A percentile compares a stretch with the other conserved stretches of the same genome.
Evolutionary conservation across 148 eudicot genomes (phyloP).

Genomic region (Euryodendron excelsum): DNA sequence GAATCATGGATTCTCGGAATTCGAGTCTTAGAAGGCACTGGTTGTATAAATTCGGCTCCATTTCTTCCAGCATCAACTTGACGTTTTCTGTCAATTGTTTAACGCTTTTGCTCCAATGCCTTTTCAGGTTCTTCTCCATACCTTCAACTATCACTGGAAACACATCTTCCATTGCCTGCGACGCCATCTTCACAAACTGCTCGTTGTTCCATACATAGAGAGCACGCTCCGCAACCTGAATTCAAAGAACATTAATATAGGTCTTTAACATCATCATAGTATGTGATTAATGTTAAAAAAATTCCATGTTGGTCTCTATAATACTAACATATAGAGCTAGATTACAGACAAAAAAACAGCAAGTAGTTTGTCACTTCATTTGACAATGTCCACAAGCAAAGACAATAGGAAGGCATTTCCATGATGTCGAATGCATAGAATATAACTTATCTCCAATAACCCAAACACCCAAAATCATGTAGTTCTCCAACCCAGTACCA

Average conservation of each 20-base stretch:
- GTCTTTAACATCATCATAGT: not conserved
- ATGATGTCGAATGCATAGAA: not conserved
- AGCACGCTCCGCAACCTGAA: constrained; percentile 50
- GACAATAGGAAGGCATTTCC: not conserved
- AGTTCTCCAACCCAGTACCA: no score
- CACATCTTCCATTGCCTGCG: constrained; percentile 31
- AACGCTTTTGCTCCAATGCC: constrained; percentile 48
- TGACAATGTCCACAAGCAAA: not conserved
- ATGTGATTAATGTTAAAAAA: not conserved
- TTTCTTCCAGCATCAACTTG: constrained; percentile 40
- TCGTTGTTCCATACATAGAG: constrained; percentile 56
- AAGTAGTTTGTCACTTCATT: not conserved
- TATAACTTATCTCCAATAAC: no score
- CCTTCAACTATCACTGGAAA: constrained; percentile 40
- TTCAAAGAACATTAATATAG: not conserved
- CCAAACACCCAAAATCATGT: no score
- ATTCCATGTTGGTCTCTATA: not conserved
- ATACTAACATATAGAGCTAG: not conserved
- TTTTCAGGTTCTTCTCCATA: constrained; percentile 43
- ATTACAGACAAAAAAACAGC: no score
- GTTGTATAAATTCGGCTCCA: constrained; percentile 32
- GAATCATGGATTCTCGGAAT: constrained; percentile 17
- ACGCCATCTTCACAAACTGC: constrained; percentile 43
- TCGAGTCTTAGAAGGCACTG: constrained; percentile 29
- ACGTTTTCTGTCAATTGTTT: constrained; percentile 43